Conservation (phyloP, 176 grass and related monocot genomes). For the Avena insularis region DNA sequence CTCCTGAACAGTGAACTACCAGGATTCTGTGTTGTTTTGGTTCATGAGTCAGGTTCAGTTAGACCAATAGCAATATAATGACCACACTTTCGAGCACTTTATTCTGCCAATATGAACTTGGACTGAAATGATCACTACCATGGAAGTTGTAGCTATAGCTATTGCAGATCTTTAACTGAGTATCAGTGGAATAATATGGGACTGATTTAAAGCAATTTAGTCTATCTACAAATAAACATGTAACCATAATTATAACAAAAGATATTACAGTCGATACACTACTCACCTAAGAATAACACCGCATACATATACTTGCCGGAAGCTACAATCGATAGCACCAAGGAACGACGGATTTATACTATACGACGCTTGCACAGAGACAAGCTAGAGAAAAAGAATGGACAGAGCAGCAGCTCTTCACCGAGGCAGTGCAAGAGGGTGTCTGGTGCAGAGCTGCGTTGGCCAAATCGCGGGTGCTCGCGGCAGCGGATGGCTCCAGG, state of each 20-base stretch:
- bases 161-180: background rate
- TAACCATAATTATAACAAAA: constrained; percentile 2
- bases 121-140: background rate
- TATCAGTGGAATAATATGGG: constrained; percentile 4
- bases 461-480: too few species aligned
- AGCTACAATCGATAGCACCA: too few species aligned
- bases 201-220: background rate
- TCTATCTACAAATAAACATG: background rate
- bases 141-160: constrained; percentile 24
- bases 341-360: too few species aligned
- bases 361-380: too few species aligned
- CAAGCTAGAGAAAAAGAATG: too few species aligned
- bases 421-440: too few species aligned
- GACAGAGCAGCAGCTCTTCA: too few species aligned
- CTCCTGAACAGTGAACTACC: background rate
- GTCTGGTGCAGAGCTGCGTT: too few species aligned
- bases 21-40: background rate
- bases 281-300: background rate
- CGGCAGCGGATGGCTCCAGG: too few species aligned
- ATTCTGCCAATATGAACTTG: background rate
- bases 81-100: constrained; percentile 17
- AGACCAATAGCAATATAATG: background rate
- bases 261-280: background rate
- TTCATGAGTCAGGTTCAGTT: background rate
- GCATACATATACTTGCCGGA: background rate